Base-by-base conservation (phyloP, 2,329 filamentous ascomycete species). In the Sarocladium oryzae region DNA sequence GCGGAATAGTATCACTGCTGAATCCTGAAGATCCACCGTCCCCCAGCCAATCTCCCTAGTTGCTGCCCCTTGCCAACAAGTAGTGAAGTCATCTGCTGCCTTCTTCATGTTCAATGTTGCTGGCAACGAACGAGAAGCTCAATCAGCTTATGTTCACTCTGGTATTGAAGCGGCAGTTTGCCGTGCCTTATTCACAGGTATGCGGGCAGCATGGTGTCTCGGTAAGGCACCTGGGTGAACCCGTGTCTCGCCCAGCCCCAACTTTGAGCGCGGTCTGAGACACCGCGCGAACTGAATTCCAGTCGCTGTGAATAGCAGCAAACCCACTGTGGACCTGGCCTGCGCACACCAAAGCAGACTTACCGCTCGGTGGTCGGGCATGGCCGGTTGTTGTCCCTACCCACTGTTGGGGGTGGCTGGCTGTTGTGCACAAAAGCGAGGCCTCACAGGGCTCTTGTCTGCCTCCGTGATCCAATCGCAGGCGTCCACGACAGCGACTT, bases 1-100 rank as follows among this genome's bases (percentile, higher is more conserved):
- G 40, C 6, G 49, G 52, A 49, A 51, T 51, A 49, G 43, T 20
- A 20, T 43, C 33, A 16, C 26, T 48, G 24, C 43, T 48, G 43
- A 33, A 21, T 32, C 43, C 43, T 33, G 24, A 15, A 23, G 43
- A 48, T 48, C 43, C 43, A 26, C 43, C 28, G 33, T 48, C 43
- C 43, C n/a, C 43, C 43, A 48, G 43, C 43, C 43, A 48, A 48
- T 48, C 43, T 48, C 43, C 16, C 43, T 33, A 10, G 23, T 20
- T 48, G 21, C 43, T n/a, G n/a, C n/a, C 26, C 28, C 28, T 13
- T 30, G 28, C 13, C 28, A 30, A n/a, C n/a, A n/a, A n/a, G n/a
- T n/a, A n/a, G n/a, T n/a, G n/a, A n/a, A n/a, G n/a, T n/a, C n/a
- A n/a, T n/a, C n/a, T n/a, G n/a, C n/a, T n/a, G n/a, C n/a, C n/a